Base-by-base conservation (phyloP, 2,329 filamentous ascomycete species). In the Zopfia rhizophila region DNA sequence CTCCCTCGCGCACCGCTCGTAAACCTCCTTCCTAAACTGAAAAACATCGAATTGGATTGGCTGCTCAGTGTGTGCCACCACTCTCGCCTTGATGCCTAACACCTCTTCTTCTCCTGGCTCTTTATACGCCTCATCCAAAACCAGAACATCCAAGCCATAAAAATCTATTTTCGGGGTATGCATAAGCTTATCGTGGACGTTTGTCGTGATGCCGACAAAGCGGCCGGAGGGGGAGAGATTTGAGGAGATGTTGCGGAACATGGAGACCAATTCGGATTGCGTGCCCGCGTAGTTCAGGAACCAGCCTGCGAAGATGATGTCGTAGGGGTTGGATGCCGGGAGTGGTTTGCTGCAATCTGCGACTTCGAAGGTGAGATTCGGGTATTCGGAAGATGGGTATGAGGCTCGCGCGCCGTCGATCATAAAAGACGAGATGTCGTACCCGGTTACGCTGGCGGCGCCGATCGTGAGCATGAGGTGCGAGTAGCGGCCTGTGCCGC, bases 271-370 rank as follows among this genome's bases (percentile, higher is more conserved):
- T 24, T 63, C 58, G 2, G 10, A 12, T 33, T 57, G 53, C 0
- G 55, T 60, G 37, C 57, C 60, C 3, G 64, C 64, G 33, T 68
- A 66, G 49, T 68, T 68, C 31, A 66, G 53, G 19, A 68, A 64
- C 60, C 61, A 68, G 31, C 58, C 63, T 16, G 63, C 63, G 39
- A 68, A 66, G 30, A 66, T 56, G 22, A 65, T 24, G 43, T 66
- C 62, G 43, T 56, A 66, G 4, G 29, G 37, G 2, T 40, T 29
- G 0, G n/a, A 3, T 6, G 25, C 10, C 12, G 23, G 27, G 3
- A 45, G 40, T 2, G 53, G 53, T 2, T 60, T 45, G 21, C 57
- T 61, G 44, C 64, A 66, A 35, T 68, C 63, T 23, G 55, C 55
- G 21, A 63, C 38, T 6, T 43, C 27, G 42, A 66, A 68, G 40